Evolutionary conservation across 495 filamentous ascomycete species (phyloP), one percentile per base, ranked within the genome.

Genomic region (Xylaria scruposa): DNA sequence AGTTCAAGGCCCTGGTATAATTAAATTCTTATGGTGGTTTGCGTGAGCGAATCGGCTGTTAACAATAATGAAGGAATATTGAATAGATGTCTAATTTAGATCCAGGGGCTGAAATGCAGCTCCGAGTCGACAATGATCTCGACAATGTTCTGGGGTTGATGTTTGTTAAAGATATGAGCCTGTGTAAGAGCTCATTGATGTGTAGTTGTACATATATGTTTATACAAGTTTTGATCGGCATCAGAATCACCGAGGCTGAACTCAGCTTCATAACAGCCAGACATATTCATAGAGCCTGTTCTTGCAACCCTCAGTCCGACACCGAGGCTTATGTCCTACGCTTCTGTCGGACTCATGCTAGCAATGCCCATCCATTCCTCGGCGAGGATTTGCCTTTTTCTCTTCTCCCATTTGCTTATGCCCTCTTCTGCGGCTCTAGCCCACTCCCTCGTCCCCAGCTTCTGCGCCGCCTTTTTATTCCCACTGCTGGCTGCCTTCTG

Each of bases 401-500:
- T 53, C 70, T 70, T 73, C 68, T 77, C 73, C 66, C 65, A 54
- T 19, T 8, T 51, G 13, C 67, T 63, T 42, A 75, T 6, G 7
- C 67, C 72, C 33, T 3, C 42, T 19, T 65, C 69, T 8, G 19
- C 38, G 9, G 67, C 73, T 13, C 44, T 54, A 19, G 61, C 40
- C 19, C 17, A 38, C 70, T 72, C 76, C n/a, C 70, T 26, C 13
- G 29, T 26, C 31, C 21, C 76, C 49, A 81, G 15, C 65, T 67
- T 70, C 33, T 53, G 59, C 58, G 75, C 79, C 26, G 80, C 77
- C 1, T 68, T 70, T 3, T 10, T 15, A 12, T 72, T 47, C 8
- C 76, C 76, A 62, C 77, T 77, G 10, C 78, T 47, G 0, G 79
- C 81, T 21, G 79, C 82, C 46, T 70, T 77, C 46, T 75, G 49